Percentiles rank a stretch among this genome's conserved stretches.
These are phyloP conservation scores for Fusarium circinatum DNA, from an alignment of 2,329 filamentous ascomycete species.

Conservation along the genomic window DNA sequence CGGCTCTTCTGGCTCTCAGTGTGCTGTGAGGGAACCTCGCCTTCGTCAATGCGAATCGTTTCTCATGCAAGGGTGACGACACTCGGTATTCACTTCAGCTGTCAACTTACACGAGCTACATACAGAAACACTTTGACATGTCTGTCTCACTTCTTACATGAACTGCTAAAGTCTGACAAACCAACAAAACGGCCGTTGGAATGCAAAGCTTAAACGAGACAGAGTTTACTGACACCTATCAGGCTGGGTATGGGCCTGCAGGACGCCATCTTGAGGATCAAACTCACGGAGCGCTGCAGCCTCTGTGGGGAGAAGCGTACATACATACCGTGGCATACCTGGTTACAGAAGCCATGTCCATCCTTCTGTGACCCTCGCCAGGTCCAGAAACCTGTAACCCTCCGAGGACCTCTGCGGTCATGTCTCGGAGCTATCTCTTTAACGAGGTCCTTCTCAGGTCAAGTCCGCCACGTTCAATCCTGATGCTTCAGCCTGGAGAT, in stretches of 20 bases:
- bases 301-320: slow-evolving; percentile 9
- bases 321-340: not conserved
- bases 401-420: slow-evolving; percentile 7
- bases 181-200: not conserved
- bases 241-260: slow-evolving; percentile 1
- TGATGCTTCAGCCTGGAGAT: slow-evolving; percentile 29
- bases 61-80: slow-evolving; percentile 7
- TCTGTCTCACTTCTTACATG: not conserved
- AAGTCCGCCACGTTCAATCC: slow-evolving; percentile 28
- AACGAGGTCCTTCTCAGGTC: slow-evolving; percentile 6
- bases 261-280: slow-evolving; percentile 22
- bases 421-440: slow-evolving; percentile 34
- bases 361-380: slow-evolving; percentile 9
- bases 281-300: not conserved
- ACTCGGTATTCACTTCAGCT: slow-evolving; percentile 3
- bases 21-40: slow-evolving; percentile 9
- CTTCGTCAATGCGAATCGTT: slow-evolving; percentile 24
- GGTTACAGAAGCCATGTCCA: not conserved
- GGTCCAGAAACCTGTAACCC: not conserved
- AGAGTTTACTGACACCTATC: not conserved
- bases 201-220: not conserved
- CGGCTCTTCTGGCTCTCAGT: not conserved
- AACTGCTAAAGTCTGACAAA: not conserved
- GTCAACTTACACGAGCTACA: slow-evolving; percentile 9
- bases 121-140: not conserved